These are phyloP conservation scores for Platanthera zijinensis DNA, from an alignment of 106 monocot genomes.

Conservation along the genomic window DNA sequence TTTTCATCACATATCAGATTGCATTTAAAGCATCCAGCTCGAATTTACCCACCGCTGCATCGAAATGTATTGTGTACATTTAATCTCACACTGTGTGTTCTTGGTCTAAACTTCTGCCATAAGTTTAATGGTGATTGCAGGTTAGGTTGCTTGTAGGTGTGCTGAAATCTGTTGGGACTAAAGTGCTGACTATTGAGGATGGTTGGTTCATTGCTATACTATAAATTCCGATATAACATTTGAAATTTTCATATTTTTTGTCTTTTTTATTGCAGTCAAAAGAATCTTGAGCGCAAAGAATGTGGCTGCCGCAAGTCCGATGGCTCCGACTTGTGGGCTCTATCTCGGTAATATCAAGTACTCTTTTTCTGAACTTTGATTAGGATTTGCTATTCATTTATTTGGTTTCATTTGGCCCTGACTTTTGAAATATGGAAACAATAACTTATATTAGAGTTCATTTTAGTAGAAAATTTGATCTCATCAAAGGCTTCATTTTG, in stretches of 20 bases:
- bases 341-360: slow-evolving; percentile 79
- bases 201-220: slow-evolving; percentile 22
- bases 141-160: slow-evolving; percentile 91
- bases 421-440: too few species aligned
- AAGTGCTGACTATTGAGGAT: slow-evolving; percentile 42
- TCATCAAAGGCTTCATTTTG: too few species aligned
- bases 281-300: slow-evolving; percentile 76
- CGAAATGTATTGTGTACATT: too few species aligned
- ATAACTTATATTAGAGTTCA: too few species aligned
- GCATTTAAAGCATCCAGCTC: too few species aligned
- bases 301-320: slow-evolving; percentile 60
- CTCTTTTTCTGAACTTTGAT: slow-evolving; percentile 28
- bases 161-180: slow-evolving; percentile 81
- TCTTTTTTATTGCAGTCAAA: slow-evolving; percentile 43
- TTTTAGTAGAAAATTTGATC: too few species aligned
- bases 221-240: not conserved
- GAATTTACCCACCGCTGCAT: too few species aligned
- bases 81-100: too few species aligned
- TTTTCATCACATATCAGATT: too few species aligned
- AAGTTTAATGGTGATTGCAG: slow-evolving; percentile 22
- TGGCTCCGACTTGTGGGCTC: slow-evolving; percentile 94
- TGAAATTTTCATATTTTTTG: not conserved
- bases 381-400: too few species aligned
- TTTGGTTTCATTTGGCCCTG: too few species aligned
- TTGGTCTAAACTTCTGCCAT: too few species aligned